A percentile compares a stretch with the other conserved stretches of the same genome.
Conservation (phyloP, 2,329 filamentous ascomycete genomes). For the Sphaerulina vaccinii region DNA sequence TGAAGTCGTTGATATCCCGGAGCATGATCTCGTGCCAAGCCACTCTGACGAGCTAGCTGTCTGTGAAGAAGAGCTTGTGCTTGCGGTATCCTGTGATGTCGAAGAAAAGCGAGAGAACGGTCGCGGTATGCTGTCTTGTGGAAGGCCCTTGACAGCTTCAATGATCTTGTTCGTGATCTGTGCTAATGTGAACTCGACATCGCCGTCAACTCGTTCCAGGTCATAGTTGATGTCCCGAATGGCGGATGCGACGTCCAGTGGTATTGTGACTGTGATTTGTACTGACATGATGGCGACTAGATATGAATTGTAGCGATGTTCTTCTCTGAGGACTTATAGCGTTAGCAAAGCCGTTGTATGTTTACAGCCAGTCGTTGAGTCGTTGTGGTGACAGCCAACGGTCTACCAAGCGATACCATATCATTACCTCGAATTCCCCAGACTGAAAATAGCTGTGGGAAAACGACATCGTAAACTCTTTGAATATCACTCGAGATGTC, state of each 20-base stretch:
- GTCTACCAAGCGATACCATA: conserved; percentile 9
- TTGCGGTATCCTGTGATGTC: not conserved
- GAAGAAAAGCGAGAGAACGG: conserved; percentile 1
- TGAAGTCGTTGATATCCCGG: conserved; percentile 2
- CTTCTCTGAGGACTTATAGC: conserved; percentile 2
- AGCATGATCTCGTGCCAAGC: conserved; percentile 5
- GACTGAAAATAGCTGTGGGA: too few species aligned
- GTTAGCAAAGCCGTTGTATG: conserved; percentile 2
- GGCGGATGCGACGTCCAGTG: conserved; percentile 13
- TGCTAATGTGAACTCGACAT: conserved; percentile 17
- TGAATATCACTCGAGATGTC: too few species aligned
- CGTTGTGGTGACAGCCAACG: conserved; percentile 16
- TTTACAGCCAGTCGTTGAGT: conserved; percentile 12
- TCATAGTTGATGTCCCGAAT: conserved; percentile 18
- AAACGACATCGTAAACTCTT: too few species aligned
- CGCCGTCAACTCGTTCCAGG: conserved; percentile 14
- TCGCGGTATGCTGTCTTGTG: conserved; percentile 6
- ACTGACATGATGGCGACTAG: conserved; percentile 7
- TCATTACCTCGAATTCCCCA: too few species aligned
- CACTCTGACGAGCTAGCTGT: not conserved
- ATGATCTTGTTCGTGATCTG: conserved; percentile 19
- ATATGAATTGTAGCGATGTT: not conserved
- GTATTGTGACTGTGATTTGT: conserved; percentile 11
- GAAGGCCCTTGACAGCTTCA: conserved; percentile 16
- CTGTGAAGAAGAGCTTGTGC: not conserved